phyloP scores from a whole-genome alignment of 2,329 filamentous ascomycete species.

The Cordyceps cicadae region DNA sequence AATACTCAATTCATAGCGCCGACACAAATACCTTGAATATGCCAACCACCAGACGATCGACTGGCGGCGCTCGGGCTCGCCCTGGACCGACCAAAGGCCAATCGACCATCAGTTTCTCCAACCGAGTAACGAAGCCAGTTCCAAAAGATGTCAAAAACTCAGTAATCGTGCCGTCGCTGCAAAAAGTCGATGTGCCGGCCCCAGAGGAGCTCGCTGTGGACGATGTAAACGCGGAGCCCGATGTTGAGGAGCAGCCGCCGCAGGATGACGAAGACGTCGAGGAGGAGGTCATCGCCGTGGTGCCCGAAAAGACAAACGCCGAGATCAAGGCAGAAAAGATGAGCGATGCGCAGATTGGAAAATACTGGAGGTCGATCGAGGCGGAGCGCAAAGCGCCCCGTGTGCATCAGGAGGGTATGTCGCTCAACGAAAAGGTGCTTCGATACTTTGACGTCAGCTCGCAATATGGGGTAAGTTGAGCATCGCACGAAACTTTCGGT shows the following conservation, averaged over 20 bases:
- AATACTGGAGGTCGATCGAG: slow-evolving; percentile 73
- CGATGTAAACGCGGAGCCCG: slow-evolving; percentile 14
- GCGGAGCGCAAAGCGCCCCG: slow-evolving; percentile 55
- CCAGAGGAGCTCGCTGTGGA: slow-evolving; percentile 17
- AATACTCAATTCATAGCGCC: not conserved
- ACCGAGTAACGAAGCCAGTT: slow-evolving; percentile 46
- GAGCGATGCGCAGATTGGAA: slow-evolving; percentile 58
- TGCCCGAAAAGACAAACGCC: slow-evolving; percentile 37
- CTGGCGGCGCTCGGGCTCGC: slow-evolving; percentile 29
- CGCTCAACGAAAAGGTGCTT: slow-evolving; percentile 73
- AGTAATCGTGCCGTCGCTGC: slow-evolving; percentile 26
- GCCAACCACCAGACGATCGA: slow-evolving; percentile 43
- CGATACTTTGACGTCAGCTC: slow-evolving; percentile 87
- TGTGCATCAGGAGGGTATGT: slow-evolving; percentile 70
- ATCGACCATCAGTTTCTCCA: slow-evolving; percentile 50
- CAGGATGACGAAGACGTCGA: slow-evolving; percentile 17
- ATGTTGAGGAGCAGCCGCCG: slow-evolving; percentile 16
- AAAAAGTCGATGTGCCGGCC: slow-evolving; percentile 25
- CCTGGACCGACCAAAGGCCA: slow-evolving; percentile 37
- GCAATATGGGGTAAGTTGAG: slow-evolving; percentile 73
- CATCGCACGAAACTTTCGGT: not conserved
- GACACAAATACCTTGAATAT: slow-evolving; percentile 22
- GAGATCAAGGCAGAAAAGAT: slow-evolving; percentile 56
- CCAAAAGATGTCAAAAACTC: slow-evolving; percentile 40
- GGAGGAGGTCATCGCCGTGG: slow-evolving; percentile 19